Base-by-base conservation (phyloP, 2,329 filamentous ascomycete genomes). In the Diaporthe batatas region DNA sequence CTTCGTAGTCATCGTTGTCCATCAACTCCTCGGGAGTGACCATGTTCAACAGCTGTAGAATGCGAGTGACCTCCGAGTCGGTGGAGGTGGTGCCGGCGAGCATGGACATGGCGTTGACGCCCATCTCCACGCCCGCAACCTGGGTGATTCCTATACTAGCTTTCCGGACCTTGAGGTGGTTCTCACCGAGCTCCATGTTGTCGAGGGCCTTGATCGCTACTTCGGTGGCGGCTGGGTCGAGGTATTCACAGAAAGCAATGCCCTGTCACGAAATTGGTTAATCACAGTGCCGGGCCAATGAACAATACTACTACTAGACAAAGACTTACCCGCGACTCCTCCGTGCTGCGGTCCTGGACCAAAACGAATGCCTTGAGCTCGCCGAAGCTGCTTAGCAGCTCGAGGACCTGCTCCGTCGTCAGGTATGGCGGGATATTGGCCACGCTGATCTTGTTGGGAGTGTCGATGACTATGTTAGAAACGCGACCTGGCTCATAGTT, bases 101-200 rank as follows among this genome's bases (percentile, higher is more conserved):
- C 90, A 98, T 95, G 67, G 95, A 97, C 91, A 99, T 98, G 75
- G 96, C 96, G 77, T 96, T 97, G 75, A 99, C 96, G 71, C 96
- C 94, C 88, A 98, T 97, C 79, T 99, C 96, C 53, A 97, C 89
- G 75, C 95, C 95, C 59, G 94, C 89, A 29, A 95, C 95, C 82
- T 99, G 96, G n/a, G 95, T 96, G 74, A 94, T 92, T 77, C 96
- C 96, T 76, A 98, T 93, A 82, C 95, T 97, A 39, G 96, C 97
- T 79, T 95, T 94, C 76, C 90, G 87, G 47, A 98, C 95, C 84
- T 93, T 96, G 71, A 99, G 88, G 78, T 92, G 91, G 78, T 93
- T 92, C 75, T 97, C 95, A 53, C 94, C 95, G 18, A 99, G 90
- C 76, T 96, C 94, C 92, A 99, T 98, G 44, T 93, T 94, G 78